Conservation (phyloP, 2,329 filamentous ascomycete genomes). For the Acephala macrosclerotiorum region DNA sequence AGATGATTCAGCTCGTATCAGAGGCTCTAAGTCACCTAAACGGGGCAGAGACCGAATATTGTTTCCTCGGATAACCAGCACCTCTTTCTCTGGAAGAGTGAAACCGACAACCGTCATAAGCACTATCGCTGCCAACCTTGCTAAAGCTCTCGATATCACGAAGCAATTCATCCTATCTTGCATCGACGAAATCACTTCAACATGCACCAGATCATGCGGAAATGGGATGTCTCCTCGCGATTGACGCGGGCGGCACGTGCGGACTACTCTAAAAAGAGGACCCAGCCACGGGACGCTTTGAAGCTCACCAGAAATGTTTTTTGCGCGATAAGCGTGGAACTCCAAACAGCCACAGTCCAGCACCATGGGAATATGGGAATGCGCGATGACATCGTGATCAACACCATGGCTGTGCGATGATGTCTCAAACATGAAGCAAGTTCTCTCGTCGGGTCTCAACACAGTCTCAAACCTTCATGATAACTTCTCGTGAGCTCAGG, state of each 20-base stretch:
- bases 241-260: conserved; percentile 22
- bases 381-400: background rate
- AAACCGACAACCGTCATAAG: background rate
- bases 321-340: conserved; percentile 9
- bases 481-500: background rate
- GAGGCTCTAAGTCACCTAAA: conserved; percentile 14
- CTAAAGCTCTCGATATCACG: conserved; percentile 9
- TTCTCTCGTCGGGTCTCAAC: background rate
- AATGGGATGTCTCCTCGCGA: background rate
- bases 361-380: background rate
- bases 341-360: background rate
- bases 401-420: background rate
- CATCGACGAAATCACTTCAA: background rate
- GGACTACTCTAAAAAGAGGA: conserved; percentile 23
- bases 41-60: background rate
- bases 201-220: conserved; percentile 4
- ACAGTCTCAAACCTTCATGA: conserved; percentile 1
- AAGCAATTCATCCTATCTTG: conserved; percentile 21
- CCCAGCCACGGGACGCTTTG: conserved; percentile 19
- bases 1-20: conserved; percentile 23
- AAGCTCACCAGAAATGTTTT: conserved; percentile 2
- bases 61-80: conserved; percentile 7
- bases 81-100: conserved; percentile 7
- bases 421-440: conserved; percentile 3
- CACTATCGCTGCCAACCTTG: conserved; percentile 7